Evolutionary conservation across 331 rosid species (phyloP).

Genomic region (Ulmus americana): DNA sequence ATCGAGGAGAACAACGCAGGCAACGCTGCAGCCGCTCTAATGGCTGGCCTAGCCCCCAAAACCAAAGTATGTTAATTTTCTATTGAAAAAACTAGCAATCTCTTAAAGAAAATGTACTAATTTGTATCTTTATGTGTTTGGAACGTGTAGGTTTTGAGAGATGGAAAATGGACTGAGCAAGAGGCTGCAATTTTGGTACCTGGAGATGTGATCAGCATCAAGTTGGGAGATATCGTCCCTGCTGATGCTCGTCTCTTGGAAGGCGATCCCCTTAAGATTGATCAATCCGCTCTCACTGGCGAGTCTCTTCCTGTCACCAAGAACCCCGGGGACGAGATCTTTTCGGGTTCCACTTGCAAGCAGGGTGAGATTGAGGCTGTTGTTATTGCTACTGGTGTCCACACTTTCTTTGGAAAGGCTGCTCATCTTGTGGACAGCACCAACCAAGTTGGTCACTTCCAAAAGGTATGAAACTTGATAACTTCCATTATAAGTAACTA

Average conservation of each 20-base stretch:
- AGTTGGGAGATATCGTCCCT: constrained; percentile 79
- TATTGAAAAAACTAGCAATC: too few species aligned
- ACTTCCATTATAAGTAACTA: not conserved
- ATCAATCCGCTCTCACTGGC: constrained; percentile 81
- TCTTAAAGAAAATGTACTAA: not conserved
- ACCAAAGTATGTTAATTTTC: constrained; percentile 44
- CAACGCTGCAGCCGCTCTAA: constrained; percentile 83
- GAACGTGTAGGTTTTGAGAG: constrained; percentile 51
- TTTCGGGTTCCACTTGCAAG: constrained; percentile 85
- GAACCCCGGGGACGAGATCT: constrained; percentile 58
- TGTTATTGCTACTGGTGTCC: constrained; percentile 88
- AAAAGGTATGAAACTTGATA: constrained; percentile 36
- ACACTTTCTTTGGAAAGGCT: constrained; percentile 87
- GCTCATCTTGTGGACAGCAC: constrained; percentile 88
- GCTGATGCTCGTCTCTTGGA: constrained; percentile 86
- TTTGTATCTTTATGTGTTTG: too few species aligned
- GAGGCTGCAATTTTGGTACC: constrained; percentile 78
- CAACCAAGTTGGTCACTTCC: constrained; percentile 91
- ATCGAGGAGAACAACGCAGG: constrained; percentile 90
- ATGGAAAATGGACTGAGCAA: constrained; percentile 72
- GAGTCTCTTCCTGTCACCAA: constrained; percentile 83
- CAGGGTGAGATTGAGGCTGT: constrained; percentile 88
- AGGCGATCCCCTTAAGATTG: constrained; percentile 81
- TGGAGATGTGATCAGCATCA: constrained; percentile 79
- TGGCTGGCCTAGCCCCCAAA: constrained; percentile 96